Percentiles rank a stretch among this genome's conserved stretches.
Evolutionary conservation across 1,139 yeast species (phyloP).

Genomic region (Taphrina populina): DNA sequence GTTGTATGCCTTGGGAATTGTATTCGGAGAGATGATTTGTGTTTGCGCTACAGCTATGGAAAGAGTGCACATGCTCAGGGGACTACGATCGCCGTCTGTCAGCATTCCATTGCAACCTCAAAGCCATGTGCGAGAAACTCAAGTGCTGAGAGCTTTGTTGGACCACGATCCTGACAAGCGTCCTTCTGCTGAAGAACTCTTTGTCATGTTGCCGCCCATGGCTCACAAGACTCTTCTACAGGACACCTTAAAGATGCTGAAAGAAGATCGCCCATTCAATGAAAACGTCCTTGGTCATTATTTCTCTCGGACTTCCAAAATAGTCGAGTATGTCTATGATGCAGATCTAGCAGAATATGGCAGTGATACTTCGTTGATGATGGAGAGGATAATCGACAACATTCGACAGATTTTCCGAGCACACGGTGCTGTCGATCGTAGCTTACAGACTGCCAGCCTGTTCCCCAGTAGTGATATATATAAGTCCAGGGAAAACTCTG

Average conservation of each 20-base stretch:
- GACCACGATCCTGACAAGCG: constrained; percentile 76
- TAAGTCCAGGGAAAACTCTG: constrained; percentile 54
- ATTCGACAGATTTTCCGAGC: constrained; percentile 61
- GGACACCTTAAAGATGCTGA: constrained; percentile 42
- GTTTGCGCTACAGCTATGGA: constrained; percentile 88
- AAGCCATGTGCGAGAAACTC: constrained; percentile 46
- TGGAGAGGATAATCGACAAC: constrained; percentile 45
- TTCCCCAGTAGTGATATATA: constrained; percentile 80
- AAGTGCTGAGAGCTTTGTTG: constrained; percentile 55
- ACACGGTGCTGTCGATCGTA: constrained; percentile 80
- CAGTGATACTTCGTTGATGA: constrained; percentile 63
- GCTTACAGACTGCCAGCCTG: constrained; percentile 55
- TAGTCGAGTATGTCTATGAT: constrained; percentile 77
- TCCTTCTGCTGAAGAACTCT: constrained; percentile 73
- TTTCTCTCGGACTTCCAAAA: constrained; percentile 85
- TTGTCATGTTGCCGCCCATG: constrained; percentile 72
- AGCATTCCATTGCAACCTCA: constrained; percentile 57
- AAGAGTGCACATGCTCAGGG: constrained; percentile 66
- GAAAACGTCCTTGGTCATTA: constrained; percentile 75
- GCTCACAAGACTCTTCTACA: constrained; percentile 58
- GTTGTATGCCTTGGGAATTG: constrained; percentile 79
- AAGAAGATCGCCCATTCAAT: constrained; percentile 82
- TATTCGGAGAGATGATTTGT: constrained; percentile 92
- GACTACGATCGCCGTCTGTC: constrained; percentile 66
- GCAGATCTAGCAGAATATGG: constrained; percentile 78